Base-by-base conservation (phyloP, 2,329 filamentous ascomycete species). In the Phialophora macrospora region DNA sequence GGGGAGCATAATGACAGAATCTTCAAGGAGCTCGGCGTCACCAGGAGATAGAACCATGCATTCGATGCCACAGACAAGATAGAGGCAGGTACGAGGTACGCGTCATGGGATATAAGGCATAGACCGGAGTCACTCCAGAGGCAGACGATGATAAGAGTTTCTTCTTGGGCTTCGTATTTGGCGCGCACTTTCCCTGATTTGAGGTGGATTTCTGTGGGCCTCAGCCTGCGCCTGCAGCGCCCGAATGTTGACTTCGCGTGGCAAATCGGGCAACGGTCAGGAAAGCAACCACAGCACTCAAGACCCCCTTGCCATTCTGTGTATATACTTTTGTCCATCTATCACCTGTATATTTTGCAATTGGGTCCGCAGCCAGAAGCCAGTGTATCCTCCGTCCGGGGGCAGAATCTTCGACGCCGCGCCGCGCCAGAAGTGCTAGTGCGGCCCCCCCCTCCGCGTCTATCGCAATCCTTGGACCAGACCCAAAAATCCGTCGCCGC, bases 1-100 rank as follows among this genome's bases (percentile, higher is more conserved):
- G 83, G 83, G 0, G 78, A 86, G 72, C 83, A 86, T 65, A 84
- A 82, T 68, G 72, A 79, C 48, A 72, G 75, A 8, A 83, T 84
- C 63, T 67, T 82, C n/a, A 71, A 73, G 7, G 81, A 84, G 66
- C 75, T 84, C 65, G 79, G 59, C 17, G 38, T 44, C 17, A 8
- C 38, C 17, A 8, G 17, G 38, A 11, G 2, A 20, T 44, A 44
- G 38, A 44, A 44, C 17, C 38, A n/a, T n/a, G 38, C 14, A 20
- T 9, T 2, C 38, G 7, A n/a, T 17, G 3, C 38, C 14, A 41
- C 14, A 2, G 38, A 8, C 2, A 7, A n/a, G n/a, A 44, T n/a
- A 44, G 14, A n/a, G 38, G 38, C 38, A 7, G 38, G 6, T 7
- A n/a, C 17, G 17, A 5, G 2, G 38, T 41, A 17, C 14, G 2